Evolutionary conservation across 345 rosid species (phyloP).

Genomic region (Nasturtium officinale): DNA sequence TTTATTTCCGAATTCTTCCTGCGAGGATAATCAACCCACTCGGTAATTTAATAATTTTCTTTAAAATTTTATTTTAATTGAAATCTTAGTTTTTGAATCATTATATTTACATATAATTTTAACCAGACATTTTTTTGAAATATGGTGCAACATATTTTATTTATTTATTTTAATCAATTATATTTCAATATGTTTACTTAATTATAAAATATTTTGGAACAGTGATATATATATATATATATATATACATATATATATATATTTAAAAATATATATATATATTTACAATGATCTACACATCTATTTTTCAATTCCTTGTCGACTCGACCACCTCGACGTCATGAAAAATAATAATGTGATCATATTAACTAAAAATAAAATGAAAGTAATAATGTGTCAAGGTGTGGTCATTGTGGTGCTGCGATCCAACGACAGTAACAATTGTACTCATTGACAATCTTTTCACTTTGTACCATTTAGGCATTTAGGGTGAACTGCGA

Average conservation of each 20-base stretch:
- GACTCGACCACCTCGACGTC: neutral
- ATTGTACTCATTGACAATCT: neutral
- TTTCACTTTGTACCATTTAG: neutral
- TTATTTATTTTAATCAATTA: too few relatives aligned
- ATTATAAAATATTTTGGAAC: neutral
- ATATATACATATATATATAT: neutral
- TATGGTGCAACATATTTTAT: neutral
- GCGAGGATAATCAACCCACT: slow-evolving; percentile 12
- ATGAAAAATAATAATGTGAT: neutral
- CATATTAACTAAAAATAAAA: neutral
- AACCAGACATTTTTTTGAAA: neutral
- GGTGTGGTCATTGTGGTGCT: neutral
- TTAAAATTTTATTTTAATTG: neutral
- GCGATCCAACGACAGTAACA: neutral
- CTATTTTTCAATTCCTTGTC: neutral
- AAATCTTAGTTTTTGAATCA: neutral
- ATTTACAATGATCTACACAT: neutral
- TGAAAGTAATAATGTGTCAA: neutral
- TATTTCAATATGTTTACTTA: neutral
- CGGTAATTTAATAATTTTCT: neutral
- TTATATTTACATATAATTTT: neutral
- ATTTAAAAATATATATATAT: neutral
- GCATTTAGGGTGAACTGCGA: neutral
- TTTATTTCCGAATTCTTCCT: neutral
- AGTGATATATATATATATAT: neutral